A percentile compares a stretch with the other conserved stretches of the same genome.
These are phyloP conservation scores for Mitragyna speciosa DNA, from an alignment of 257 asterid genomes.

Conservation along the genomic window DNA sequence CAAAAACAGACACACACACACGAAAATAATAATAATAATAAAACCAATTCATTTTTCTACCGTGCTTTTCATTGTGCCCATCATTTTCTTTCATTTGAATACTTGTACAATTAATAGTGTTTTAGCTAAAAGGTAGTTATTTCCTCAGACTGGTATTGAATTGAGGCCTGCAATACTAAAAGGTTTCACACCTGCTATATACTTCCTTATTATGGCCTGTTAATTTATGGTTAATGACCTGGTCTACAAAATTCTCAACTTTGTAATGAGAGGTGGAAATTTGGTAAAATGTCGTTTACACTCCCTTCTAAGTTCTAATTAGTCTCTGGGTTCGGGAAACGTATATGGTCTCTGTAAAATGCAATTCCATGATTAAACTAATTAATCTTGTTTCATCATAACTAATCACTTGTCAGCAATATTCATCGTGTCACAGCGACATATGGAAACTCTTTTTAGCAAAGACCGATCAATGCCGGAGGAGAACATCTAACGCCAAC, in stretches of 20 bases:
- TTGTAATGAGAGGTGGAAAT: neutral
- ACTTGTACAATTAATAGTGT: neutral
- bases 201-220: neutral
- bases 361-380: neutral
- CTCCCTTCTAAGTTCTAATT: neutral
- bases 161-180: neutral
- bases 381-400: neutral
- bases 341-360: neutral
- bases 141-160: too few species aligned
- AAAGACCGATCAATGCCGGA: slow-evolving; percentile 1
- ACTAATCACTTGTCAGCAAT: neutral
- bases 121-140: too few species aligned
- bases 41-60: too few species aligned
- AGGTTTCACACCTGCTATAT: neutral
- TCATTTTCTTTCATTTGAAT: neutral
- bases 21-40: too few species aligned
- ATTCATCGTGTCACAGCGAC: neutral
- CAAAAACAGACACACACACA: too few species aligned
- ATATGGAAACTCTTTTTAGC: neutral
- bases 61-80: too few species aligned
- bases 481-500: neutral
- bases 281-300: neutral
- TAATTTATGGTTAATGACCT: neutral
- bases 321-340: neutral
- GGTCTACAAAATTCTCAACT: neutral